Percentiles rank a stretch among this genome's conserved stretches.
phyloP scores from a whole-genome alignment of 305 asterid species.

The Fraxinus sp. region DNA sequence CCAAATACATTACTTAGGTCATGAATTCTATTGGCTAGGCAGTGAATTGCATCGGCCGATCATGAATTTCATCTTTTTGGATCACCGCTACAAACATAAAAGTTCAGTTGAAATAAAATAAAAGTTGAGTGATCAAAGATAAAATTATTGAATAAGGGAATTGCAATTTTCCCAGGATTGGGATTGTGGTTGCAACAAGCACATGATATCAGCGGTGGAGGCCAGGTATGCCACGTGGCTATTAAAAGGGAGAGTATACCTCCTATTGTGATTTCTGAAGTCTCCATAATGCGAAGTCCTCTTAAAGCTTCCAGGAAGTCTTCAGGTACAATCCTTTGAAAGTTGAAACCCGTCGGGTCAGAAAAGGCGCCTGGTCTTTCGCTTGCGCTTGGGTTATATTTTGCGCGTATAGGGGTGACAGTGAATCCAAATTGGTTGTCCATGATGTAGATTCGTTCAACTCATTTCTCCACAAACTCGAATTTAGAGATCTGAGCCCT shows the following conservation, averaged over 20 bases:
- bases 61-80: background rate
- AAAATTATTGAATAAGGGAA: conserved; percentile 4
- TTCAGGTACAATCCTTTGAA: background rate
- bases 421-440: background rate
- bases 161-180: too few species aligned
- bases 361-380: background rate
- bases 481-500: background rate
- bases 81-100: background rate
- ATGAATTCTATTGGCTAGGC: background rate
- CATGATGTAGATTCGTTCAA: background rate
- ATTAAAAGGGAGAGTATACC: too few species aligned
- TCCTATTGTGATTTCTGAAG: too few species aligned
- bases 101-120: background rate
- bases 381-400: background rate
- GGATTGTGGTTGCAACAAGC: too few species aligned
- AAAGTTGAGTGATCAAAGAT: background rate
- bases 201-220: too few species aligned
- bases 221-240: too few species aligned
- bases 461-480: background rate
- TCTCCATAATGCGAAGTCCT: too few species aligned
- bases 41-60: background rate
- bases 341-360: background rate
- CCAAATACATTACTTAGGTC: background rate
- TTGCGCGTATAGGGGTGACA: background rate
- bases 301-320: background rate